Base-by-base conservation (phyloP, 306 rosid genomes). In the Arachis stenosperma region DNA sequence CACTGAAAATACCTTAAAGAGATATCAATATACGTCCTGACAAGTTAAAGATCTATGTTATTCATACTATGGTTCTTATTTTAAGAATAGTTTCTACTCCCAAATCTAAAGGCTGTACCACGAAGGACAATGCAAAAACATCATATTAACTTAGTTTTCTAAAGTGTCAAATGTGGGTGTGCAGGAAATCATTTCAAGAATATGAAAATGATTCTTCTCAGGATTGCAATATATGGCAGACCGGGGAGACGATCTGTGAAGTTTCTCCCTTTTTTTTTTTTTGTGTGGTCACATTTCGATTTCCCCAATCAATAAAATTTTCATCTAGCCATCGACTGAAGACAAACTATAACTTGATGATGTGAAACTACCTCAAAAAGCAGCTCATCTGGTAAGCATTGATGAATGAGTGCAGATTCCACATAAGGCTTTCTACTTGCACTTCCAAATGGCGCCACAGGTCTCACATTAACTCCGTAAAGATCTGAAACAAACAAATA, bases 371-470 rank as follows among this genome's bases (percentile, higher is more conserved):
- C 98, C 96, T 94, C 98, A 84, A 88, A 82, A 37, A 94, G 88
- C 14, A 94, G 79, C 81, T 94, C 98, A 77, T 94, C 98, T 0
- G 98, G 98, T 77, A 94, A 75, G 81, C 70, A 14, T 3, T 91
- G 94, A 73, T 94, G 98, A 56, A 94, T 22, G 62, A 85, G 78
- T 7, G 97, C 84, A 9, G 96, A 81, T 76, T 93, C 98, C 68
- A 85, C 87, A 61, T 74, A 75, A 29, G 88, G 85, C 84, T 84
- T 86, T 56, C 98, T 84, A 84, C 98, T 94, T 6, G 72, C 71
- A 81, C 97, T 94, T 61, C 97, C 98, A 33, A 94, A 42, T 3
- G 98, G 98, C 7, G 98, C 97, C 84, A 94, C 92, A 14, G 98
- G 97, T 78, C 97, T 87, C 73, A 94, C 96, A 8, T 94, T 94